Conservation (phyloP, 1,284 basidiomycete species). For the Ustilago trichophora region DNA sequence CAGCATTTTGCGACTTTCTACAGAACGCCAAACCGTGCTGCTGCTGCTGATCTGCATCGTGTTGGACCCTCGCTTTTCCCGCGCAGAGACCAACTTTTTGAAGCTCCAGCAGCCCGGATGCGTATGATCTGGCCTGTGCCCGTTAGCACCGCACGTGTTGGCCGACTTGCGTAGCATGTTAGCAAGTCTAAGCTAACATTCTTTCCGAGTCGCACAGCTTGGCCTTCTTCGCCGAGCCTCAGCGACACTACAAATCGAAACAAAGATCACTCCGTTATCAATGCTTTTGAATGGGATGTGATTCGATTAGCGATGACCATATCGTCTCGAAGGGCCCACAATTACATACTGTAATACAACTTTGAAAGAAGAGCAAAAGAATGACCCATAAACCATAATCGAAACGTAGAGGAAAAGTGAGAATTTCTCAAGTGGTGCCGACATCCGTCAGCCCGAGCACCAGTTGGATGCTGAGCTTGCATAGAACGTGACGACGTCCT, state of each 20-base stretch:
- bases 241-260: no score
- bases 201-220: no score
- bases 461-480: slow-evolving; percentile 54
- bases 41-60: no score
- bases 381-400: no score
- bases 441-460: slow-evolving; percentile 57
- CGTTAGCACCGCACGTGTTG: slow-evolving; percentile 20
- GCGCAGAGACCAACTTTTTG: no score
- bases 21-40: no score
- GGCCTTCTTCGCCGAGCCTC: no score
- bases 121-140: slow-evolving; percentile 4
- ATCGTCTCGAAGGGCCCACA: not conserved
- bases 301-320: slow-evolving; percentile 8
- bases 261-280: no score
- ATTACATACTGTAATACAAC: not conserved
- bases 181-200: not conserved
- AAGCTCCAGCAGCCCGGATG: not conserved
- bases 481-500: slow-evolving; percentile 41
- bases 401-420: no score
- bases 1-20: no score
- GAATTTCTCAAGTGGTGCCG: slow-evolving; percentile 44
- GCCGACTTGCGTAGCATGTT: not conserved
- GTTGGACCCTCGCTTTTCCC: not conserved
- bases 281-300: not conserved
- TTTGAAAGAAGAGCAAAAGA: no score